Conservation (phyloP, 495 filamentous ascomycete species). For the Podospora appendiculata region DNA sequence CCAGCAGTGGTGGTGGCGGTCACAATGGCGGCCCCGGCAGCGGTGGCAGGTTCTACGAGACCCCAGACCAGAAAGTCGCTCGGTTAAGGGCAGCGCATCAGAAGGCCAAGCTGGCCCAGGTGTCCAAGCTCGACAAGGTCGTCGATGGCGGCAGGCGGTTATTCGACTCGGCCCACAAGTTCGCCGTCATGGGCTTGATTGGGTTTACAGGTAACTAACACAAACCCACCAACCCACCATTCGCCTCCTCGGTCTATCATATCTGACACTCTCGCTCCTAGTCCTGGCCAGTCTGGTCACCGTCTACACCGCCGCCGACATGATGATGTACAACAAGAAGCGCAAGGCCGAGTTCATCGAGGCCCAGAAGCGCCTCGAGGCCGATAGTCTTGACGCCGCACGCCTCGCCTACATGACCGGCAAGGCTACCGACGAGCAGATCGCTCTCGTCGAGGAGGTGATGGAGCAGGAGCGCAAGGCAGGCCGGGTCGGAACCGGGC, state of each 20-base stretch:
- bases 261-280: slow-evolving; percentile 20
- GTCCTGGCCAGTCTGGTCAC: slow-evolving; percentile 67
- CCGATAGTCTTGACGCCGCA: slow-evolving; percentile 43
- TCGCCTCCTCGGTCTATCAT: neutral
- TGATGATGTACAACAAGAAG: slow-evolving; percentile 79
- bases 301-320: slow-evolving; percentile 73
- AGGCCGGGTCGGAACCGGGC: slow-evolving; percentile 5
- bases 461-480: slow-evolving; percentile 21
- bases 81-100: slow-evolving; percentile 75
- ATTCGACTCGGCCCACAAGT: slow-evolving; percentile 78
- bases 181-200: slow-evolving; percentile 68
- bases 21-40: slow-evolving; percentile 7
- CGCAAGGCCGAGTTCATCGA: slow-evolving; percentile 57
- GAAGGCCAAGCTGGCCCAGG: slow-evolving; percentile 56
- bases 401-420: slow-evolving; percentile 53
- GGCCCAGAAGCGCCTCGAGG: slow-evolving; percentile 51
- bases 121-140: slow-evolving; percentile 59
- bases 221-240: neutral
- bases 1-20: slow-evolving; percentile 12
- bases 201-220: slow-evolving; percentile 63
- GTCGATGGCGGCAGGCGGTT: slow-evolving; percentile 60
- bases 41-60: slow-evolving; percentile 46
- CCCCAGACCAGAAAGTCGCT: slow-evolving; percentile 81
- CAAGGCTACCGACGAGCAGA: slow-evolving; percentile 52
- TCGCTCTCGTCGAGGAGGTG: slow-evolving; percentile 39